Percentiles rank a stretch among this genome's conserved stretches.
Evolutionary conservation across 2,329 filamentous ascomycete species (phyloP).

Genomic region (Colletotrichum nymphaeae): DNA sequence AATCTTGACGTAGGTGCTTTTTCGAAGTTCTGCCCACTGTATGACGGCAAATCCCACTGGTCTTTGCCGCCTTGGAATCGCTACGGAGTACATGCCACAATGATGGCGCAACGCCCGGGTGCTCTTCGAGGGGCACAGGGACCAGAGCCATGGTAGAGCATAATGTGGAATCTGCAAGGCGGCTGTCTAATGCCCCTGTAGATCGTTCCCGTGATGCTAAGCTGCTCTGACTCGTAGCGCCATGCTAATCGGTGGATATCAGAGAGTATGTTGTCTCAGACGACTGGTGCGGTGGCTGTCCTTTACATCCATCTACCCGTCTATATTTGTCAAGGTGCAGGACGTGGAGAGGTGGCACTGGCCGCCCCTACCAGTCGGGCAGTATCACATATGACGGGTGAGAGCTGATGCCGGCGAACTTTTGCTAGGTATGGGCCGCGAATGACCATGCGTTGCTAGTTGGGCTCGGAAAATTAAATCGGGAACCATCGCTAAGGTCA

Average conservation of each 20-base stretch:
- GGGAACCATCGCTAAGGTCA: conserved; percentile 7
- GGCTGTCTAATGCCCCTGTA: conserved; percentile 21
- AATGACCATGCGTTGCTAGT: not conserved
- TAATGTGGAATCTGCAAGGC: conserved; percentile 24
- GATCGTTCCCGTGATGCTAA: conserved; percentile 25
- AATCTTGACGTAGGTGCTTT: not conserved
- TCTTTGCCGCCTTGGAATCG: not conserved
- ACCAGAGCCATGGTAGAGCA: not conserved
- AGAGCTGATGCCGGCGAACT: conserved; percentile 4
- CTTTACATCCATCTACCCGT: not conserved
- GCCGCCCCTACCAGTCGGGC: too few relatives aligned
- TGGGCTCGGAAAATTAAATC: conserved; percentile 28
- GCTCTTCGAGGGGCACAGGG: not conserved
- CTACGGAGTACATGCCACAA: not conserved
- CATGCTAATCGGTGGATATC: not conserved
- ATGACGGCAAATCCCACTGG: not conserved
- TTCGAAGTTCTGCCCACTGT: not conserved
- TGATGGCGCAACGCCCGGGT: conserved; percentile 6
- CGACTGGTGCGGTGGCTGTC: not conserved
- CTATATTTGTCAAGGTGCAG: conserved; percentile 6
- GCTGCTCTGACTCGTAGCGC: conserved; percentile 5
- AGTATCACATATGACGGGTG: conserved; percentile 2
- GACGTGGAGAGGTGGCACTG: not conserved
- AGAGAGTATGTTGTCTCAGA: conserved; percentile 16
- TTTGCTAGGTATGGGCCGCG: conserved; percentile 1